Conservation (phyloP, 352 stramenopile genomes). For the Phytophthora ohioensis region DNA sequence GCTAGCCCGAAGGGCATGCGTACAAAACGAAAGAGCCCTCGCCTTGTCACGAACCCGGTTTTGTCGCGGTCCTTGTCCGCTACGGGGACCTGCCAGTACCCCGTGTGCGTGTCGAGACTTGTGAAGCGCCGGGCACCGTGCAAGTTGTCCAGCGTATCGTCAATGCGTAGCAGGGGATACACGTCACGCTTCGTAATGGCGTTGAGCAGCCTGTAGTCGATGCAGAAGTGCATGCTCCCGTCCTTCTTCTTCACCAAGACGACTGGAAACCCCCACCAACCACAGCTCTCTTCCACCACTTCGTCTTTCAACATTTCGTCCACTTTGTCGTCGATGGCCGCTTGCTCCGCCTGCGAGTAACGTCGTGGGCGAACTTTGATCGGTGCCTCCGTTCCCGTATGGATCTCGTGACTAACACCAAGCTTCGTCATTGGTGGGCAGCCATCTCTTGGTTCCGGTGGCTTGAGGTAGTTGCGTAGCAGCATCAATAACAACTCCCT, state of each 20-base stretch:
- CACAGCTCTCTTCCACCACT: conserved; percentile 23
- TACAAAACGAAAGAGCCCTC: neutral
- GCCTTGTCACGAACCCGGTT: neutral
- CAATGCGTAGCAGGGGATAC: neutral
- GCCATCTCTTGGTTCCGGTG: no score
- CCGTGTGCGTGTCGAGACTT: neutral
- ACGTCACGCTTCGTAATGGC: neutral
- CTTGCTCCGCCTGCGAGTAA: no score
- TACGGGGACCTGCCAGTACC: neutral
- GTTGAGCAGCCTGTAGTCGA: no score
- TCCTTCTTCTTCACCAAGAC: no score
- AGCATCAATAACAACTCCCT: no score
- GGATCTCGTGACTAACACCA: no score
- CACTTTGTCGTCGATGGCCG: no score
- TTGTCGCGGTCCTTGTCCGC: neutral
- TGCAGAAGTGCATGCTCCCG: no score
- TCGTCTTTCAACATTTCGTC: conserved; percentile 23
- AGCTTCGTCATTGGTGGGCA: no score
- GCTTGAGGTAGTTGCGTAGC: no score
- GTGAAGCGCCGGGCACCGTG: neutral
- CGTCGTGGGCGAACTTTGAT: no score
- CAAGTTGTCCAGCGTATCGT: neutral
- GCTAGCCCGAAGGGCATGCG: neutral
- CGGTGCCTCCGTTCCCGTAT: no score
- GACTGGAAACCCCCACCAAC: conserved; percentile 18